Conservation (phyloP, 116 monocot genomes). For the Phalaenopsis hybrid region DNA sequence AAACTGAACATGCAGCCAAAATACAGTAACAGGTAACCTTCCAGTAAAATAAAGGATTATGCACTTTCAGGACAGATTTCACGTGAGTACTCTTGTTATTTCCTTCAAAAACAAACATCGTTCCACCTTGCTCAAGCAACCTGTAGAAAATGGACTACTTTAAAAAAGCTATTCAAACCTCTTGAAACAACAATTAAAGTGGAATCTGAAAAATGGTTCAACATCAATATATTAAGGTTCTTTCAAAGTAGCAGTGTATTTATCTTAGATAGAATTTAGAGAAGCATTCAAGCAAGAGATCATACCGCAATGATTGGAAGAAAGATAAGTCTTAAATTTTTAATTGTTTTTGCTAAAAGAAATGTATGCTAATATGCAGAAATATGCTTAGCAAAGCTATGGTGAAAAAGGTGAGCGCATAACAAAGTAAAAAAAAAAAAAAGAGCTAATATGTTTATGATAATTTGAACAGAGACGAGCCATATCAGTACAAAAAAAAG, state of each 20-base stretch:
- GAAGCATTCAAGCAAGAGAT: neutral
- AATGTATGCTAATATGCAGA: neutral
- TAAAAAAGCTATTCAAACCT: neutral
- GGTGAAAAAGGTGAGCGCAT: no score
- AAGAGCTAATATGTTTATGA: no score
- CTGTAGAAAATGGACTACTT: conserved; percentile 16
- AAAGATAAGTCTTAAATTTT: neutral
- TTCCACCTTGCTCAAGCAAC: conserved; percentile 64
- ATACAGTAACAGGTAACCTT: conserved; percentile 32
- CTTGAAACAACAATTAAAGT: neutral
- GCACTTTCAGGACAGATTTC: conserved; percentile 52
- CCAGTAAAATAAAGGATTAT: conserved; percentile 68
- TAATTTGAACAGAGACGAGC: no score
- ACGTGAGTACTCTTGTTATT: conserved; percentile 16
- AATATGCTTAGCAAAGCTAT: no score
- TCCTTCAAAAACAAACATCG: conserved; percentile 50
- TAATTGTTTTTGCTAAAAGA: neutral
- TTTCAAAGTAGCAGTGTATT: neutral
- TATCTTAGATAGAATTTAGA: neutral
- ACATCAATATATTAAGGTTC: neutral
- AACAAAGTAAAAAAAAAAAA: no score
- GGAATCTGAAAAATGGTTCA: neutral
- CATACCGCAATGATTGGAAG: neutral
- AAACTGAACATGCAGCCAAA: neutral
- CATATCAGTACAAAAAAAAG: no score